Conservation (phyloP, 768 basidiomycete genomes). For the Leccinum rimulosum region DNA sequence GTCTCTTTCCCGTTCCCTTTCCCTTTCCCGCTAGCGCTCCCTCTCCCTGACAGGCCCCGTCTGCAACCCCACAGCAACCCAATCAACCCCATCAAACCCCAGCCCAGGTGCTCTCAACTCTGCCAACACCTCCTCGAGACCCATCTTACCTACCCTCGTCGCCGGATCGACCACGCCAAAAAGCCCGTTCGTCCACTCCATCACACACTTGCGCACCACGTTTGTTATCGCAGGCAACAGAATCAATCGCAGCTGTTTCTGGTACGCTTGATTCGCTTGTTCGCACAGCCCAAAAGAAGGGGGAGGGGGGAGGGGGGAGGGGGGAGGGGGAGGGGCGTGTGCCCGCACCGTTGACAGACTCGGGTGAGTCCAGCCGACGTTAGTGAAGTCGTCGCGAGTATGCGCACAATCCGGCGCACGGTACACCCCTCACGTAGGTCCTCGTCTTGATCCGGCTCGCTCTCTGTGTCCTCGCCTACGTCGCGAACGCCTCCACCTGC, state of each 20-base stretch:
- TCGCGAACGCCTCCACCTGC: slow-evolving; percentile 33
- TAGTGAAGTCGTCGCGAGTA: slow-evolving; percentile 11
- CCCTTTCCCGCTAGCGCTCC: neutral
- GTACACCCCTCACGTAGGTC: slow-evolving; percentile 16
- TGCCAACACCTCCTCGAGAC: slow-evolving; percentile 55
- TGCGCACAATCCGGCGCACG: slow-evolving; percentile 19
- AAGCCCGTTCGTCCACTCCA: slow-evolving; percentile 53
- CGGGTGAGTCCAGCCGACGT: slow-evolving; percentile 44
- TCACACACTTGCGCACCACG: slow-evolving; percentile 61
- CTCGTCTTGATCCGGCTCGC: slow-evolving; percentile 27
- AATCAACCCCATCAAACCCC: slow-evolving; percentile 76
- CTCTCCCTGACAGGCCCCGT: slow-evolving; percentile 27
- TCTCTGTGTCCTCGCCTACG: slow-evolving; percentile 26
- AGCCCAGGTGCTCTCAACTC: slow-evolving; percentile 54
- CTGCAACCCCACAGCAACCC: slow-evolving; percentile 36
- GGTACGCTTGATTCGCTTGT: slow-evolving; percentile 55
- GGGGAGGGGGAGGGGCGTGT: no score
- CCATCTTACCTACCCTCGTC: slow-evolving; percentile 52
- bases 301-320: no score
- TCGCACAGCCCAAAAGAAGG: slow-evolving; percentile 67
- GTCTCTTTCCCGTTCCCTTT: slow-evolving; percentile 30
- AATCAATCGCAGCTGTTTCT: slow-evolving; percentile 57
- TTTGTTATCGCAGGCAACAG: slow-evolving; percentile 67
- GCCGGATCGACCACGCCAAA: slow-evolving; percentile 49
- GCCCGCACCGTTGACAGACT: slow-evolving; percentile 44